Evolutionary conservation across 306 rosid genomes (phyloP).

Genomic region (Datisca glomerata): DNA sequence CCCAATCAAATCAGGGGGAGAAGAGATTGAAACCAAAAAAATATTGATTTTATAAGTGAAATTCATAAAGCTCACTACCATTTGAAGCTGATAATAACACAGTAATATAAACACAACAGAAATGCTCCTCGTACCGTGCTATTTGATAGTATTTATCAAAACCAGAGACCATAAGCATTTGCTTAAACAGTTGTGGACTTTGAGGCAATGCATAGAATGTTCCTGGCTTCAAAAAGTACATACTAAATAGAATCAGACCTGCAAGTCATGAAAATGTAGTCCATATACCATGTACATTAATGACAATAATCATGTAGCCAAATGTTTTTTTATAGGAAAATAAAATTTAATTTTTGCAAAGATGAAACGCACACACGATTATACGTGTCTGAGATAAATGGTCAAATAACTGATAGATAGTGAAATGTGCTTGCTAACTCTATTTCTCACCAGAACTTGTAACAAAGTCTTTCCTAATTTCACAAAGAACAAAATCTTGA

Average conservation of each 20-base stretch:
- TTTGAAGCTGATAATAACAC: neutral
- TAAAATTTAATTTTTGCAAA: no score
- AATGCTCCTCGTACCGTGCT: constrained; percentile 42
- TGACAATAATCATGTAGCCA: no score
- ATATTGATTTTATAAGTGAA: neutral
- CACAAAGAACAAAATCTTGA: no score
- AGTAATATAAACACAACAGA: neutral
- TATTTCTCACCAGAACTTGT: no score
- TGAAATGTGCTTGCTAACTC: no score
- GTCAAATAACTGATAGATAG: no score
- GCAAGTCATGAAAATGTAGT: constrained; percentile 9
- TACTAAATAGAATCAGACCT: constrained; percentile 30
- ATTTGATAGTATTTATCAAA: constrained; percentile 87
- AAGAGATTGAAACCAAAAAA: neutral
- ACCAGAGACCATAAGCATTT: constrained; percentile 96
- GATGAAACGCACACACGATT: no score
- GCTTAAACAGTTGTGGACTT: constrained; percentile 96
- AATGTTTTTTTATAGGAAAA: no score
- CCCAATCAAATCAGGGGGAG: no score
- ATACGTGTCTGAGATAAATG: no score
- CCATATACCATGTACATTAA: constrained; percentile 10
- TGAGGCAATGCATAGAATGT: constrained; percentile 94
- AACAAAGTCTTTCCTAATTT: no score
- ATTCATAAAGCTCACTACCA: neutral
- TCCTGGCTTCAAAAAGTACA: constrained; percentile 85